Conservation (phyloP, 257 asterid genomes). For the Leonotis leonurus region DNA sequence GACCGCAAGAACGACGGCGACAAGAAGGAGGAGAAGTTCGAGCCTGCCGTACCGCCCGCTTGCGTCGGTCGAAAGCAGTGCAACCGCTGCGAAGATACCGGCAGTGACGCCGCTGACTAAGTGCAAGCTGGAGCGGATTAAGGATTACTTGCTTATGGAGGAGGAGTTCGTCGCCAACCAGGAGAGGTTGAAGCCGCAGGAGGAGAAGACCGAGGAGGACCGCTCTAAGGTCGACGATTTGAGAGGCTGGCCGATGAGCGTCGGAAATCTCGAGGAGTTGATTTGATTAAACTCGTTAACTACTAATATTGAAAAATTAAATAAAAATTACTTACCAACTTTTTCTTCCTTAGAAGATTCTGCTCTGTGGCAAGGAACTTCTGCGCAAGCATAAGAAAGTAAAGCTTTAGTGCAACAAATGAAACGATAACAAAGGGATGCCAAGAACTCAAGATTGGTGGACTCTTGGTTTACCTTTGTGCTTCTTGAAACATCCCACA, state of each 20-base stretch:
- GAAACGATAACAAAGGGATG: not conserved
- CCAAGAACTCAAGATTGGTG: not conserved
- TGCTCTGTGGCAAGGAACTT: constrained; percentile 55
- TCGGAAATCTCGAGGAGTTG: constrained; percentile 79
- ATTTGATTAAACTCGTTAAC: constrained; percentile 18
- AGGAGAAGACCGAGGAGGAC: constrained; percentile 95
- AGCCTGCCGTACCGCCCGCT: constrained; percentile 87
- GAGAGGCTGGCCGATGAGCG: constrained; percentile 89
- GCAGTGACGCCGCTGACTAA: constrained; percentile 70
- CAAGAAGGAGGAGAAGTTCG: constrained; percentile 79
- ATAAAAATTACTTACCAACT: constrained; percentile 22
- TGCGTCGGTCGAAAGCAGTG: constrained; percentile 92
- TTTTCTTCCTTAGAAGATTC: constrained; percentile 28
- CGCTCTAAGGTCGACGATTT: constrained; percentile 79
- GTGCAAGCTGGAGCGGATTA: constrained; percentile 71
- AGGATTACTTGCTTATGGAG: constrained; percentile 79
- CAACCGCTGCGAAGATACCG: constrained; percentile 76
- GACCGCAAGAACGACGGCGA: constrained; percentile 78
- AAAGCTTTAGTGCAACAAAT: constrained; percentile 2
- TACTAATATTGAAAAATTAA: not conserved
- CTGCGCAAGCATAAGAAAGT: constrained; percentile 31
- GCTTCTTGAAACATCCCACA: constrained; percentile 68
- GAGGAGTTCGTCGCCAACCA: constrained; percentile 92
- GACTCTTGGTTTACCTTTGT: constrained; percentile 59
- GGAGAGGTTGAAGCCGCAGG: constrained; percentile 86